Percentiles rank a stretch among this genome's conserved stretches.
Conservation (phyloP, 345 rosid species). For the Eucalyptus tenuipes region DNA sequence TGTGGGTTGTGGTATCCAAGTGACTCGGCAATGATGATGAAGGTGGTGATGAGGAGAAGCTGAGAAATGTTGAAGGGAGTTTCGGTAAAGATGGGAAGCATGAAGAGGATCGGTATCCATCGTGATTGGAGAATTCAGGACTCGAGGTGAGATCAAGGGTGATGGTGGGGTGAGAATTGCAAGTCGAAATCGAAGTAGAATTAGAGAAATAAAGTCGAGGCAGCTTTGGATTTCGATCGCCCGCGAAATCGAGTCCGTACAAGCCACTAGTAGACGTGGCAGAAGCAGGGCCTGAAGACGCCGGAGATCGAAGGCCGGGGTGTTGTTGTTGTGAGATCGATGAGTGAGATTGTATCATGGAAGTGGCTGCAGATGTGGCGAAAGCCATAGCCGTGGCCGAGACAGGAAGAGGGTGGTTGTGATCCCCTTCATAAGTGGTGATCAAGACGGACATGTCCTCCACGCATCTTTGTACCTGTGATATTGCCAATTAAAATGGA, state of each 20-base stretch:
- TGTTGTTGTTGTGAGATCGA: neutral
- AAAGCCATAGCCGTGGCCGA: conserved; percentile 95
- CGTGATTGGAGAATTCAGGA: conserved; percentile 8
- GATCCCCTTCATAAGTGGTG: conserved; percentile 92
- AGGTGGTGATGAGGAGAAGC: conserved; percentile 12
- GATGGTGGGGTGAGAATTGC: conserved; percentile 49
- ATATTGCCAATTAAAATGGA: neutral
- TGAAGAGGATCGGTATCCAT: conserved; percentile 15
- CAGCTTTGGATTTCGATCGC: neutral
- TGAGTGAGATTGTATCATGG: conserved; percentile 60
- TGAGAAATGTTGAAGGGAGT: conserved; percentile 20
- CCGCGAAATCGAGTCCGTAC: neutral
- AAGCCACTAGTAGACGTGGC: neutral
- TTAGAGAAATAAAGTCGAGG: conserved; percentile 47
- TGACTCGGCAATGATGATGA: neutral
- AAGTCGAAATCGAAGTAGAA: conserved; percentile 24
- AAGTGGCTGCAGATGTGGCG: conserved; percentile 80
- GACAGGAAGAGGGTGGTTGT: conserved; percentile 78
- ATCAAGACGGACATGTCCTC: conserved; percentile 75
- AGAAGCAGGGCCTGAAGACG: neutral
- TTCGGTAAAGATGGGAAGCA: conserved; percentile 3
- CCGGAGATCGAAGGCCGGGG: neutral
- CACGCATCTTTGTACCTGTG: conserved; percentile 77
- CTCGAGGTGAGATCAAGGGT: conserved; percentile 73
- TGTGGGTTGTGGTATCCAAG: neutral